Conservation (phyloP, 179 eudicot species). For the Spinacia oleracea region DNA sequence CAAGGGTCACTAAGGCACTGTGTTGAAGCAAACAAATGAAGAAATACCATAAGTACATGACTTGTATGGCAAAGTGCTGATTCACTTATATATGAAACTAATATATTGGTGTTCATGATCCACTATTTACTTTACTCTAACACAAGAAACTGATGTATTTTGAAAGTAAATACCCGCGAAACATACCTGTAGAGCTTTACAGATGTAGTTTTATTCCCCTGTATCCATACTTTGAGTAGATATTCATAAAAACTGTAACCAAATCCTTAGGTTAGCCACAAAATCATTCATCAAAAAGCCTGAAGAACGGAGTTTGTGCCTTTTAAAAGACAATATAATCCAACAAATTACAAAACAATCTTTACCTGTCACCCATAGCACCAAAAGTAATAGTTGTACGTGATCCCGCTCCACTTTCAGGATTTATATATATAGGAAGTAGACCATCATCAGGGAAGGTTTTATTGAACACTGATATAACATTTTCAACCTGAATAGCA, state of each 20-base stretch:
- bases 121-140: not conserved
- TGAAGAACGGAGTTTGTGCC: not conserved
- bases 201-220: slow-evolving; percentile 86
- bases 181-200: slow-evolving; percentile 91
- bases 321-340: not conserved
- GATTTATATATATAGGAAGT: slow-evolving; percentile 89
- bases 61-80: not conserved
- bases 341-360: not conserved
- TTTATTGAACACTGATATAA: slow-evolving; percentile 71
- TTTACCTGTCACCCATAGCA: slow-evolving; percentile 99
- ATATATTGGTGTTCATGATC: not conserved
- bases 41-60: not conserved
- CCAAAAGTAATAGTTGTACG: slow-evolving; percentile 94
- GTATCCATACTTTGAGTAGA: slow-evolving; percentile 97
- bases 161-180: slow-evolving; percentile 16
- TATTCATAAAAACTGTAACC: slow-evolving; percentile 94
- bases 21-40: slow-evolving; percentile 6
- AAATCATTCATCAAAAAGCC: not conserved
- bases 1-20: not conserved
- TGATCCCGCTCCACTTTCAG: slow-evolving; percentile 66
- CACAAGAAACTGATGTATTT: not conserved
- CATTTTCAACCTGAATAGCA: slow-evolving; percentile 69
- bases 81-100: not conserved
- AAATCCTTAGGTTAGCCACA: slow-evolving; percentile 22
- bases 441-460: slow-evolving; percentile 92